A percentile compares a stretch with the other conserved stretches of the same genome.
These are phyloP conservation scores for Ormosia semicastrata DNA, from an alignment of 306 rosid genomes.

Conservation along the genomic window DNA sequence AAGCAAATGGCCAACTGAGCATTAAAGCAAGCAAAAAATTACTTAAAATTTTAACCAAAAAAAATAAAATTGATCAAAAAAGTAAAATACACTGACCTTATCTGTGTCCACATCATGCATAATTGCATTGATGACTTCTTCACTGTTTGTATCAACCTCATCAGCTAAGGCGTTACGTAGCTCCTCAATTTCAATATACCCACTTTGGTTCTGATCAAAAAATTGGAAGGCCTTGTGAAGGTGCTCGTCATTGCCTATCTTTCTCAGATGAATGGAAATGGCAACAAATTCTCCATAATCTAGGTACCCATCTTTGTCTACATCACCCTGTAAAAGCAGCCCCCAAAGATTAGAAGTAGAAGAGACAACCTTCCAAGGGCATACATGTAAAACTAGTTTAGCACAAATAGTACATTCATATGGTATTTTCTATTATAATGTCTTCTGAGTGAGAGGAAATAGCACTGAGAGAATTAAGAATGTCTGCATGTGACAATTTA, in stretches of 20 bases:
- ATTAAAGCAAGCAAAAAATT: background rate
- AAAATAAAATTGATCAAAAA: background rate
- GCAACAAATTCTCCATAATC: slow-evolving; percentile 89
- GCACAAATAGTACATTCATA: background rate
- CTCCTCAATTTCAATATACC: slow-evolving; percentile 81
- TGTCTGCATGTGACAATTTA: background rate
- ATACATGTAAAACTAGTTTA: background rate
- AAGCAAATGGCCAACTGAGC: background rate
- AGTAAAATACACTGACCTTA: slow-evolving; percentile 52
- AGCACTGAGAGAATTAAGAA: background rate
- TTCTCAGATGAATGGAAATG: slow-evolving; percentile 69
- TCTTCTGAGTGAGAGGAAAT: background rate
- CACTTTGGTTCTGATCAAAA: slow-evolving; percentile 69
- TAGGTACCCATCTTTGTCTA: slow-evolving; percentile 73
- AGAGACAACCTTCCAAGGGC: background rate
- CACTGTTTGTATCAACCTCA: slow-evolving; percentile 60
- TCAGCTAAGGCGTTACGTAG: slow-evolving; percentile 62
- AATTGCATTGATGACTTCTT: slow-evolving; percentile 76
- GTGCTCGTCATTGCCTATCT: slow-evolving; percentile 84
- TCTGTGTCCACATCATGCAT: slow-evolving; percentile 92
- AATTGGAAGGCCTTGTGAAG: slow-evolving; percentile 79
- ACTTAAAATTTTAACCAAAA: background rate
- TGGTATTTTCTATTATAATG: background rate
- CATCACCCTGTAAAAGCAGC: slow-evolving; percentile 62
- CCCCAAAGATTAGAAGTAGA: slow-evolving; percentile 11